Evolutionary conservation across 306 rosid species (phyloP).

Genomic region (Pterocarpus santalinus): DNA sequence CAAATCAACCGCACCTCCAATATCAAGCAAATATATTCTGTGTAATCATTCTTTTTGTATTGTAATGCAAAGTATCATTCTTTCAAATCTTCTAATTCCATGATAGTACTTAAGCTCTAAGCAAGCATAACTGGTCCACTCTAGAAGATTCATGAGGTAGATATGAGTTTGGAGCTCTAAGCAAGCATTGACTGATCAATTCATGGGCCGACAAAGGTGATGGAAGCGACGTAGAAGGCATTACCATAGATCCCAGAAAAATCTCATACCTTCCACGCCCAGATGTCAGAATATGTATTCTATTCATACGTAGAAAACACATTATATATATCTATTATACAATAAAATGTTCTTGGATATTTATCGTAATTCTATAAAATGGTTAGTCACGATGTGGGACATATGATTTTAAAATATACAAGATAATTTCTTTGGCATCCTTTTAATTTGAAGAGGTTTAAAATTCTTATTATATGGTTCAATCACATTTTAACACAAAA

Average conservation of each 20-base stretch:
- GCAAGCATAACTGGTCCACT: slow-evolving; percentile 4
- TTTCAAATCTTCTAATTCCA: slow-evolving; percentile 1
- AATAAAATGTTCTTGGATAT: neutral
- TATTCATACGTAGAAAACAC: neutral
- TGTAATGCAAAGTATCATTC: slow-evolving; percentile 3
- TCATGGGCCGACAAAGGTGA: slow-evolving; percentile 11
- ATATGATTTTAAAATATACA: slow-evolving; percentile 8
- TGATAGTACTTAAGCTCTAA: slow-evolving; percentile 31
- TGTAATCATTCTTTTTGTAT: slow-evolving; percentile 1
- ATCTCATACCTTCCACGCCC: neutral
- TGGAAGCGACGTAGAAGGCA: neutral
- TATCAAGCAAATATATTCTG: neutral
- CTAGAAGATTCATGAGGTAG: neutral
- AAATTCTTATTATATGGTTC: too few species aligned
- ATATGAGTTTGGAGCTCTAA: slow-evolving; percentile 3
- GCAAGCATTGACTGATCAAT: neutral
- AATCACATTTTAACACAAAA: too few species aligned
- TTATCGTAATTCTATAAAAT: neutral
- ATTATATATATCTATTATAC: neutral
- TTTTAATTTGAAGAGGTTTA: too few species aligned
- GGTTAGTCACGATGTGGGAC: neutral
- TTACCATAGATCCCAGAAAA: neutral
- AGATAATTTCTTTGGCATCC: too few species aligned
- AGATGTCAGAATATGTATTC: neutral
- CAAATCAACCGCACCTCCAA: slow-evolving; percentile 26